Conservation (phyloP, 1,284 basidiomycete species). For the Ganoderma lingzhi region DNA sequence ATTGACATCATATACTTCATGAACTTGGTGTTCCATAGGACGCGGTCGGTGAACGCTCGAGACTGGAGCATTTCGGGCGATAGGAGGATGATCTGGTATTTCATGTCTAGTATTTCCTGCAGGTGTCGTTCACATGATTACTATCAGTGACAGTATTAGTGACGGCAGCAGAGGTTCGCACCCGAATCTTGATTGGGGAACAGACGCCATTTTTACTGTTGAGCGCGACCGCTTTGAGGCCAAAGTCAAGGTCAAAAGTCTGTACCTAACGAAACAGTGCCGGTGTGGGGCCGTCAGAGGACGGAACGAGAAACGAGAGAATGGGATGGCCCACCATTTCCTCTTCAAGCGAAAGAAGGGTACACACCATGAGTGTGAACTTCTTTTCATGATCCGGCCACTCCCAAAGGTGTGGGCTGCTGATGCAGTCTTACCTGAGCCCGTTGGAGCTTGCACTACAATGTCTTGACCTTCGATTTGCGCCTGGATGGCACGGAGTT, state of each 20-base stretch:
- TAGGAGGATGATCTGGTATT: too few relatives aligned
- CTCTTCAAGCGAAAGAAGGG: constrained; percentile 47
- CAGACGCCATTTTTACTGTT: not conserved
- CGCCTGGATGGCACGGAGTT: constrained; percentile 27
- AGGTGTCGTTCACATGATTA: too few relatives aligned
- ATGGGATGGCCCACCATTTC: constrained; percentile 47
- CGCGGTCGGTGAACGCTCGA: too few relatives aligned
- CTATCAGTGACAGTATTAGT: too few relatives aligned
- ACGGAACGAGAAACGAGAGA: too few relatives aligned
- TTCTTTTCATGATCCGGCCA: constrained; percentile 34
- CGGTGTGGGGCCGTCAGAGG: too few relatives aligned
- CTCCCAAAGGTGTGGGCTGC: constrained; percentile 38
- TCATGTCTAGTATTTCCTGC: too few relatives aligned
- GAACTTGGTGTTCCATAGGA: too few relatives aligned
- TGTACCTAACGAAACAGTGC: not conserved
- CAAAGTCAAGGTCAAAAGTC: not conserved
- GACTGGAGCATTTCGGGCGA: too few relatives aligned
- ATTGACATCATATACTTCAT: too few relatives aligned
- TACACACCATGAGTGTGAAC: constrained; percentile 46
- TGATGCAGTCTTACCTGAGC: constrained; percentile 30
- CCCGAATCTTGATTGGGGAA: too few relatives aligned
- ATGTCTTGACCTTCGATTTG: constrained; percentile 27
- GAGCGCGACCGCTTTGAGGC: not conserved
- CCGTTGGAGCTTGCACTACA: constrained; percentile 30
- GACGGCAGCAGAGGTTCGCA: too few relatives aligned